Evolutionary conservation across 2,329 filamentous ascomycete genomes (phyloP), one percentile per base, ranked within the genome.

Genomic region (Ophiostoma populinum): DNA sequence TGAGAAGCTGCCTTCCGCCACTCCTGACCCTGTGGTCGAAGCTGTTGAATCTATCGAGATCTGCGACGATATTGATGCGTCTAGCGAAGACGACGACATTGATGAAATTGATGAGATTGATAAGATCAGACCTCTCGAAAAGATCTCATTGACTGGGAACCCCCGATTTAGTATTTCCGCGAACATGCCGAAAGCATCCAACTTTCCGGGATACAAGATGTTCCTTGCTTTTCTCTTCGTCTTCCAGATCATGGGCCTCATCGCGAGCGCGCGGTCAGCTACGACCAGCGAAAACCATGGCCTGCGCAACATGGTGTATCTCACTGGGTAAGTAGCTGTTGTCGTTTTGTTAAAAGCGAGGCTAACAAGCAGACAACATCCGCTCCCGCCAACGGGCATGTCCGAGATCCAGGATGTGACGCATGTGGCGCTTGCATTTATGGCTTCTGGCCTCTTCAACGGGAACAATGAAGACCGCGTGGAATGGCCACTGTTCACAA

Each of bases 351-450:
- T 11, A n/a, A 7, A 8, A 18, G 12, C 16, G 4, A 5, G 7
- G 3, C 28, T 35, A 16, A 37, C 26, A 13, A 19, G 10, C 37
- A 68, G 63, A 3, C 64, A 68, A 41, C 65, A 68, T 43, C 51
- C 56, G 21, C 42, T 60, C 3, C 46, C 60, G 8, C 65, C 64
- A 1, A 32, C 41, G 3, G 15, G 34, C 2, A 33, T 47, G 6
- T 40, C 53, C 3, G 51, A 61, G 28, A 51, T 61, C 1, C 35
- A 49, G 16, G 47, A 58, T 13, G 56, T 74, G n/a, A 68, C 67
- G 0, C 69, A 74, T 44, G 63, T 74, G 9, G 58, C 63, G 9
- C 49, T 75, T 13, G 70, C 70, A 2, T 75, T 75, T 42, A 63
- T 74, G 59, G 54, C 51, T 11, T 65, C 70, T 0, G 54, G 57